These are phyloP conservation scores for Arthrobotrys pseudoclavata DNA, from an alignment of 2,329 filamentous ascomycete genomes.

Conservation along the genomic window DNA sequence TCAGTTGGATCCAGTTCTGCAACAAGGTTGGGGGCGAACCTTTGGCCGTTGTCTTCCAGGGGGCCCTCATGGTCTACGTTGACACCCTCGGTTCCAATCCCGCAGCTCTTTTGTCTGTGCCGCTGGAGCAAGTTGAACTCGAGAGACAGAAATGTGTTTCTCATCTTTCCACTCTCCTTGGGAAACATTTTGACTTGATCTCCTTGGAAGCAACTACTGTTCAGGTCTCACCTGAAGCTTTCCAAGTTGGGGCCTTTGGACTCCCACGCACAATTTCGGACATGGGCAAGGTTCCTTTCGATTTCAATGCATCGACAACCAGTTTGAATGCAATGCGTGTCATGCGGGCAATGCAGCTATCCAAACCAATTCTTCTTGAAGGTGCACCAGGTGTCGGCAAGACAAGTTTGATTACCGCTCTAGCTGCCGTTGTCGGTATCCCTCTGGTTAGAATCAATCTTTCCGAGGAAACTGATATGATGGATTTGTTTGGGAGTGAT, in stretches of 20 bases:
- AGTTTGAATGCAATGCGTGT: conserved; percentile 91
- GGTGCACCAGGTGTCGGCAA: conserved; percentile 98
- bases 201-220: conserved; percentile 68
- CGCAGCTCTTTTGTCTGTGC: conserved; percentile 83
- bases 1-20: conserved; percentile 94
- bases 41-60: conserved; percentile 73
- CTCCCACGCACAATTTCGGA: conserved; percentile 72
- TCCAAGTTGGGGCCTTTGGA: conserved; percentile 79
- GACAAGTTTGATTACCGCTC: conserved; percentile 88
- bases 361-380: conserved; percentile 92
- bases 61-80: conserved; percentile 94
- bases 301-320: conserved; percentile 90
- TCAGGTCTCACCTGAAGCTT: conserved; percentile 18
- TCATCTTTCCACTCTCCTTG: conserved; percentile 78
- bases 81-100: conserved; percentile 96
- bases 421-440: conserved; percentile 83
- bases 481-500: conserved; percentile 97
- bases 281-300: conserved; percentile 74
- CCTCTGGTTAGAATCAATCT: conserved; percentile 94
- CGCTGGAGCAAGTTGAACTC: conserved; percentile 75
- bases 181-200: conserved; percentile 73
- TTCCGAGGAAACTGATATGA: conserved; percentile 96
- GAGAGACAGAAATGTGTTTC: conserved; percentile 81
- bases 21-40: conserved; percentile 71
- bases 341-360: conserved; percentile 85